Evolutionary conservation across 164 flowering plant genomes (phyloP).

Genomic region (Umbellularia californica): DNA sequence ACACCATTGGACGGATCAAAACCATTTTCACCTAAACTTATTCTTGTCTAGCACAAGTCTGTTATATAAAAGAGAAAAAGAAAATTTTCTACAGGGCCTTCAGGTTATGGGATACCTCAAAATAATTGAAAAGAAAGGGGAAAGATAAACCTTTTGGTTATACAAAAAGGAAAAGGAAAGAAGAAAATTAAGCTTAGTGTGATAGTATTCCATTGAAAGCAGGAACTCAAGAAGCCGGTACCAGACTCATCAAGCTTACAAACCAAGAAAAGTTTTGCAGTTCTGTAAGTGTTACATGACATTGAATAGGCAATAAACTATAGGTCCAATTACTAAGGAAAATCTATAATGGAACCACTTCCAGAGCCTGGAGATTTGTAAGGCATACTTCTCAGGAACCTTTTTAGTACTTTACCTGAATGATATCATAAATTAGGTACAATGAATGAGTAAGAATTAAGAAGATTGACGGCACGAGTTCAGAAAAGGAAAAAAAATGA

Average conservation of each 20-base stretch:
- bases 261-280: background rate
- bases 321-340: no score
- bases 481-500: no score
- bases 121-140: no score
- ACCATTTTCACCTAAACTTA: no score
- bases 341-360: no score
- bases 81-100: background rate
- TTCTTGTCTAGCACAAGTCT: no score
- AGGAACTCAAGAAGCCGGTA: slow-evolving; percentile 1
- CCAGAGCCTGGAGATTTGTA: background rate
- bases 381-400: background rate
- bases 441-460: background rate
- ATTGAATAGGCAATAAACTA: no score
- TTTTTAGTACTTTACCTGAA: background rate
- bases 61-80: no score
- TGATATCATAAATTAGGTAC: background rate
- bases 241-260: background rate
- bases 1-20: no score
- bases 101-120: background rate
- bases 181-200: background rate
- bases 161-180: background rate
- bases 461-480: no score
- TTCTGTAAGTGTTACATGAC: background rate
- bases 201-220: background rate
- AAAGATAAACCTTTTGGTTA: no score